These are phyloP conservation scores for Helichrysum umbraculigerum DNA, from an alignment of 129 eudicot species.

Conservation along the genomic window DNA sequence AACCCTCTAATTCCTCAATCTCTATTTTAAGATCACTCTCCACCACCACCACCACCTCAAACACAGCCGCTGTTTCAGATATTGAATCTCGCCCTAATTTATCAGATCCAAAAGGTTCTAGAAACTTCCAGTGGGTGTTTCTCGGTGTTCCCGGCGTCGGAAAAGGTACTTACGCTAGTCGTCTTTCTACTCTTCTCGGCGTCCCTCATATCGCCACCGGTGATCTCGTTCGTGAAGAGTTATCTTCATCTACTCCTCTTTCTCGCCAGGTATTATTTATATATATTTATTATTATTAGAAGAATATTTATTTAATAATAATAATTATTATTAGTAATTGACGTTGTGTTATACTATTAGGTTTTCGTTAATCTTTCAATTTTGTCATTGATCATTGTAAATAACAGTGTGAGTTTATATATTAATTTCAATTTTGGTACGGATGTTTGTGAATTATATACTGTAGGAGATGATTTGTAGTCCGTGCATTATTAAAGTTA, in stretches of 20 bases:
- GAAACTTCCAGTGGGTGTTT: slow-evolving; percentile 81
- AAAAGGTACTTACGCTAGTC: slow-evolving; percentile 93
- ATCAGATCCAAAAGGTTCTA: slow-evolving; percentile 53
- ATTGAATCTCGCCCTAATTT: slow-evolving; percentile 31
- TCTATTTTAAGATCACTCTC: slow-evolving; percentile 43
- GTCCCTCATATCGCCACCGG: slow-evolving; percentile 99
- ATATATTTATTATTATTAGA: background rate
- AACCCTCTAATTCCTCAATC: slow-evolving; percentile 13
- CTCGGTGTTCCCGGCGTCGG: slow-evolving; percentile 96
- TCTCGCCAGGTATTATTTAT: slow-evolving; percentile 53
- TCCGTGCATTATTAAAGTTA: background rate
- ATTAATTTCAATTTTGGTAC: background rate
- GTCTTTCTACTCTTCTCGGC: slow-evolving; percentile 73
- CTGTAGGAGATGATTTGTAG: background rate
- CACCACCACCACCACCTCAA: slow-evolving; percentile 40
- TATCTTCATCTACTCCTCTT: slow-evolving; percentile 64
- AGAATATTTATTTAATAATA: background rate
- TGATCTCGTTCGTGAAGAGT: slow-evolving; percentile 90
- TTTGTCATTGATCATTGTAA: background rate
- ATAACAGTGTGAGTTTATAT: background rate
- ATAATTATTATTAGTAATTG: background rate
- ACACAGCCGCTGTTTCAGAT: slow-evolving; percentile 37
- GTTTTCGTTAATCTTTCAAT: background rate
- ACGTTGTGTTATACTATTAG: background rate
- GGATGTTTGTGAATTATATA: background rate